Conservation (phyloP, 805 yeast genomes). For the Ogataea trehalophila region DNA sequence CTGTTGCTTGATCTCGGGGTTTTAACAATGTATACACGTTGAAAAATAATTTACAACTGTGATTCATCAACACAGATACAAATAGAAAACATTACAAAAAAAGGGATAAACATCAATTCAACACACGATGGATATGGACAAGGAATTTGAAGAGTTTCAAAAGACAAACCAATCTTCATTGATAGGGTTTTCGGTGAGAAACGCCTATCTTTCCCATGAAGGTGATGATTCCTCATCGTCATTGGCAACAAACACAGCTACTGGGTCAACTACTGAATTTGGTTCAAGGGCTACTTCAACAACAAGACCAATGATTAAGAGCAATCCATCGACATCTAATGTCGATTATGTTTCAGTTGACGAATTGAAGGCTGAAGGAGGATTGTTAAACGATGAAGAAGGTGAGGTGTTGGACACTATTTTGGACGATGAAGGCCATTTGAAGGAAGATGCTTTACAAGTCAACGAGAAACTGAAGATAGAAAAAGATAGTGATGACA, state of each 20-base stretch:
- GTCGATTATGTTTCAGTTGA: constrained; percentile 26
- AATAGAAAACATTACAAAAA: not conserved
- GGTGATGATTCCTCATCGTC: constrained; percentile 9
- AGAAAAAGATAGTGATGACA: not conserved
- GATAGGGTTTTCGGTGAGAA: constrained; percentile 44
- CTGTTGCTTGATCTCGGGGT: no score
- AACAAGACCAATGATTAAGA: constrained; percentile 41
- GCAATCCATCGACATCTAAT: constrained; percentile 27
- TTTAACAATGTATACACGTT: no score
- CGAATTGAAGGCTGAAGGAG: constrained; percentile 41
- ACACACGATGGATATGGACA: constrained; percentile 43
- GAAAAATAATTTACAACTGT: no score
- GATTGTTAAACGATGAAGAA: constrained; percentile 54
- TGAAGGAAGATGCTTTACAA: constrained; percentile 43
- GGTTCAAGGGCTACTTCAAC: constrained; percentile 21
- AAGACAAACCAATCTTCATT: constrained; percentile 44
- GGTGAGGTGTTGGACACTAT: constrained; percentile 49
- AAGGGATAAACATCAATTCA: not conserved
- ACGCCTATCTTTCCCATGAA: constrained; percentile 5
- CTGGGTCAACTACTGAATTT: constrained; percentile 22
- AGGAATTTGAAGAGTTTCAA: constrained; percentile 50
- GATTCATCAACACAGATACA: no score
- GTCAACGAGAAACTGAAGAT: constrained; percentile 15
- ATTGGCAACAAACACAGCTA: constrained; percentile 1
- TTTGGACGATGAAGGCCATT: constrained; percentile 49